These are phyloP conservation scores for Phytopythium mirpurense DNA, from an alignment of 352 stramenopile species.

Conservation along the genomic window DNA sequence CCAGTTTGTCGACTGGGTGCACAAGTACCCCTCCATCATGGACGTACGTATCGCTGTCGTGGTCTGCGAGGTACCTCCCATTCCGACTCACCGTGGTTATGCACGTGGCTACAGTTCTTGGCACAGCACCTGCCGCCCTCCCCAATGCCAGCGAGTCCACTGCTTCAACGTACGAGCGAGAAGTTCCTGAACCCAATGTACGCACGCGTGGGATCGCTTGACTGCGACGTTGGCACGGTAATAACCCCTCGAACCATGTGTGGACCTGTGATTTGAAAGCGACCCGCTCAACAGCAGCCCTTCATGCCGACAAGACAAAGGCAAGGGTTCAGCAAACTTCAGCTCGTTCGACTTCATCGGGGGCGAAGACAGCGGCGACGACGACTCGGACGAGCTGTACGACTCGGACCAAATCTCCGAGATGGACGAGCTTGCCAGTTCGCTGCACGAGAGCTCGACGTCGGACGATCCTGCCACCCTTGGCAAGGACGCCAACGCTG, in stretches of 20 bases:
- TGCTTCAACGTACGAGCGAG: conserved; percentile 31
- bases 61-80: background rate
- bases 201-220: background rate
- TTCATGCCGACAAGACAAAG: conserved; percentile 45
- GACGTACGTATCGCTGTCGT: conserved; percentile 30
- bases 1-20: conserved; percentile 73
- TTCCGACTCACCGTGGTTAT: conserved; percentile 22
- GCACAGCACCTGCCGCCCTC: conserved; percentile 25
- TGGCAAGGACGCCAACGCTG: conserved; percentile 12
- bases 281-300: conserved; percentile 76
- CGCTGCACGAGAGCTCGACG: conserved; percentile 30
- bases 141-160: conserved; percentile 23
- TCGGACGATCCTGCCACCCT: conserved; percentile 31
- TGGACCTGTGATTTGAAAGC: conserved; percentile 16
- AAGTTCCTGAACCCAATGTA: conserved; percentile 39
- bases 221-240: background rate
- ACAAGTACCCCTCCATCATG: conserved; percentile 58
- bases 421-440: conserved; percentile 59
- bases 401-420: conserved; percentile 71
- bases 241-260: background rate
- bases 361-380: conserved; percentile 71
- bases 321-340: conserved; percentile 26
- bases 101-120: conserved; percentile 12
- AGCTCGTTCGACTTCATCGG: conserved; percentile 82
- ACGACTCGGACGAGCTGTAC: conserved; percentile 71